These are phyloP conservation scores for Uronychia setigera DNA, from an alignment of 73 alveolate species.

Conservation along the genomic window DNA sequence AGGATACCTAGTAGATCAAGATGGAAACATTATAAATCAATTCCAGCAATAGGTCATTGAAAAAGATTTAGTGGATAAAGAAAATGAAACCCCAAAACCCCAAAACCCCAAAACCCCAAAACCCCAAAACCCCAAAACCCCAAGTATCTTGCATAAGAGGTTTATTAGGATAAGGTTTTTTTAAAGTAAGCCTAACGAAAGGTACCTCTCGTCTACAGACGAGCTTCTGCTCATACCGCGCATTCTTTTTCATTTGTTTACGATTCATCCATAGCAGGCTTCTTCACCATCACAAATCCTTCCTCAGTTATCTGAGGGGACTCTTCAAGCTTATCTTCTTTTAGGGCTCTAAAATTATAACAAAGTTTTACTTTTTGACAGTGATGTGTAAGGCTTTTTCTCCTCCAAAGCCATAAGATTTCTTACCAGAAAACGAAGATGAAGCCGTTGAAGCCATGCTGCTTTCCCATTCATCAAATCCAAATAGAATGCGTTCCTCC, in stretches of 20 bases:
- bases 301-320: not conserved
- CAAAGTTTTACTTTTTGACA: no score
- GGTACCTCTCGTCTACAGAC: not conserved
- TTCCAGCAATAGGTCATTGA: no score
- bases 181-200: not conserved
- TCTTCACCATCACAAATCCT: not conserved
- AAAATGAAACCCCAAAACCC: no score
- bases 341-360: no score
- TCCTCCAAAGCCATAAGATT: not conserved
- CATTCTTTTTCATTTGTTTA: not conserved
- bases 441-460: constrained; percentile 2
- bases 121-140: no score
- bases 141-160: no score
- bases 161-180: no score
- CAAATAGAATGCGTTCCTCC: constrained; percentile 41
- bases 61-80: no score
- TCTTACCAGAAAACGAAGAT: not conserved
- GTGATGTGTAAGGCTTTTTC: constrained; percentile 23
- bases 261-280: not conserved
- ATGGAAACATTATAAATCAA: no score
- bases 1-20: no score
- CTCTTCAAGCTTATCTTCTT: not conserved
- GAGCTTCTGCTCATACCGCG: not conserved
- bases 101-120: no score
- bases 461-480: constrained; percentile 14